Base-by-base conservation (phyloP, 75 land plant species). In the Cupressus sempervirens region DNA sequence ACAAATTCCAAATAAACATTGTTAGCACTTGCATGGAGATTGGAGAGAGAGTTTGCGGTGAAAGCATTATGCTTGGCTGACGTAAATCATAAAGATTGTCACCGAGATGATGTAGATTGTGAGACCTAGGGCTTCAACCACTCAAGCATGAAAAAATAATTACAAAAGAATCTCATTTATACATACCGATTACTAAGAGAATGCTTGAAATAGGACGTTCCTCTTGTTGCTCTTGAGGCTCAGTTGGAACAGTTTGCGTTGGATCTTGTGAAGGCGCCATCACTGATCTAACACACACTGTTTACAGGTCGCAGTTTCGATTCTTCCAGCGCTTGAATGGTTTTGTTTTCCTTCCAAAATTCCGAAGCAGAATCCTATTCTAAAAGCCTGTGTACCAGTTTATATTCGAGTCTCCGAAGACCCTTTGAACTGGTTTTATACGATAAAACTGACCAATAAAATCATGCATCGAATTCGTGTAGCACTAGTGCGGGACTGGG, bases 111-210 rank as follows among this genome's bases (percentile, higher is more conserved):
- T 43, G 58, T 30, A 14, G 34, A 46, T 35, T 82, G 12, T 32
- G 70, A 81, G 0, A 62, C 54, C n/a, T 36, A 56, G 84, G 34
- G 84, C 14, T 41, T 5, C 15, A 80, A 45, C 10, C 85, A 35
- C 41, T 30, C 30, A 50, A 29, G 65, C 62, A n/a, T 81, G 13
- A 20, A 26, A 82, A 45, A 58, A 20, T 26, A 30, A 43, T 48
- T 40, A 54, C 58, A 73, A 34, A 3, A 72, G 53, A 50, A 12
- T 30, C 32, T 32, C 74, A 12, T 72, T 29, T 9, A 23, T 23
- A 18, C 48, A 16, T 87, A 93, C 94, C 92, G 82, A 93, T 89
- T 77, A 93, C 68, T 52, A 93, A 83, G 48, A 93, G 81, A 80
- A 93, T 45, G 81, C 86, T 84, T 41, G 91, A 91, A 73, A 93